phyloP scores from a whole-genome alignment of 768 basidiomycete genomes.

The Holtermanniella nyarrowii region DNA sequence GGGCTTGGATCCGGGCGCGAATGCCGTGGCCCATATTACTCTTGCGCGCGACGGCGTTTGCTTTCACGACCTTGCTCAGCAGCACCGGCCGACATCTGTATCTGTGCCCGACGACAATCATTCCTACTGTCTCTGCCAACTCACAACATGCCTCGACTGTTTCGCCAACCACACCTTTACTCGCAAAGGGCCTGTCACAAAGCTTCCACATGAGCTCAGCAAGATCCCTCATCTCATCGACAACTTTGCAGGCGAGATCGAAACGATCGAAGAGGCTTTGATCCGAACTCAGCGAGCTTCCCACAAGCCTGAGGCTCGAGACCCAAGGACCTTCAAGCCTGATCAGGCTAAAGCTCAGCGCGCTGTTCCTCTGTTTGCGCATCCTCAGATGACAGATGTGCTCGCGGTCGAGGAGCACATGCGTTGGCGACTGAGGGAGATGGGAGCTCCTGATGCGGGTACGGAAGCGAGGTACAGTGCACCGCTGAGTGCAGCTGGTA shows the following conservation, averaged over 20 bases:
- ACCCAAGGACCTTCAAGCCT: slow-evolving; percentile 3
- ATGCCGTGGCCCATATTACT: slow-evolving; percentile 8
- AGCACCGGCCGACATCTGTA: slow-evolving; percentile 25
- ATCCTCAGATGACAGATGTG: slow-evolving; percentile 41
- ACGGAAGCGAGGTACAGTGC: slow-evolving; percentile 31
- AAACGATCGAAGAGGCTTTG: background rate
- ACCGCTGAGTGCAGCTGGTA: slow-evolving; percentile 15
- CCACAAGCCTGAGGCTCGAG: background rate
- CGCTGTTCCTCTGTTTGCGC: slow-evolving; percentile 28
- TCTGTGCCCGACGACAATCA: slow-evolving; percentile 29
- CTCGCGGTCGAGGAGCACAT: slow-evolving; percentile 40
- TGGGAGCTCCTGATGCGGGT: slow-evolving; percentile 37
- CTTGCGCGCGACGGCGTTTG: slow-evolving; percentile 32
- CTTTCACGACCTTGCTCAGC: slow-evolving; percentile 31
- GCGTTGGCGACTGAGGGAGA: slow-evolving; percentile 37
- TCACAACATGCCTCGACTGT: slow-evolving; percentile 27
- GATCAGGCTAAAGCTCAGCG: slow-evolving; percentile 3
- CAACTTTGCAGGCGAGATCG: background rate
- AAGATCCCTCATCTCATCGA: slow-evolving; percentile 5
- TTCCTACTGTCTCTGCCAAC: slow-evolving; percentile 28
- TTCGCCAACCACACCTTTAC: slow-evolving; percentile 15
- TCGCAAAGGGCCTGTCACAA: slow-evolving; percentile 18
- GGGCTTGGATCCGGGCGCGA: slow-evolving; percentile 8
- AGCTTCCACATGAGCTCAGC: slow-evolving; percentile 21
- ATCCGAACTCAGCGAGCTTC: background rate